Evolutionary conservation across 345 rosid genomes (phyloP), one percentile per base, ranked within the genome.

Genomic region (Anacardium occidentale): DNA sequence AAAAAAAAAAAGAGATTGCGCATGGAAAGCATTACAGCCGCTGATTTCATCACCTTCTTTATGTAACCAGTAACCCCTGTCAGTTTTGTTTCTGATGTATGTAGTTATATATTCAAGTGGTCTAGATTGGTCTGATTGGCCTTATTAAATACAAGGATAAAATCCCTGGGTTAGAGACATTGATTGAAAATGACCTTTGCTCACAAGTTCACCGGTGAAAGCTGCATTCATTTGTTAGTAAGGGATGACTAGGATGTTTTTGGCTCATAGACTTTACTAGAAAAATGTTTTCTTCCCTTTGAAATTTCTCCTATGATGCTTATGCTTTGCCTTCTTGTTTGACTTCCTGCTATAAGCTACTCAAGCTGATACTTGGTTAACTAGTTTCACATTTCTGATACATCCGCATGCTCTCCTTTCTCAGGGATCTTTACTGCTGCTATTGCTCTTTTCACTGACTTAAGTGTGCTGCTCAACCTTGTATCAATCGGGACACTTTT

Each of bases 401-500:
- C 10, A 26, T 17, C 26, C 0, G 55, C 20, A 42, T 61, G 1
- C 50, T 66, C 57, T 45, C 17, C 0, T 25, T 75, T 71, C 54
- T 68, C 93, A 94, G 98, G 98, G 32, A 75, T 92, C 73, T 83
- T 89, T 79, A 94, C 98, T 1, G 97, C 98, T 1, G 84, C 81
- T 18, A 82, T 94, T 61, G 90, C 98, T 0, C 87, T 92, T 57
- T 90, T 94, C 81, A 86, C 93, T 1, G 97, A 90, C 75, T 86
- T 94, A 10, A 71, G 78, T 52, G 77, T 94, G 74, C 93, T 94
- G 34, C 77, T 94, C 42, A 78, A 87, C 86, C 97, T 94, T 0
- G 93, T 94, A 37, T 90, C 98, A 12, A 94, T 94, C 4, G 98
- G 98, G 63, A 92, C 98, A 0, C 85, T 94, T 24, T 94, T 94